Percentiles rank a stretch among this genome's conserved stretches.
Evolutionary conservation across 2,329 filamentous ascomycete genomes (phyloP).

Genomic region (Ascochyta clinopodiicola): DNA sequence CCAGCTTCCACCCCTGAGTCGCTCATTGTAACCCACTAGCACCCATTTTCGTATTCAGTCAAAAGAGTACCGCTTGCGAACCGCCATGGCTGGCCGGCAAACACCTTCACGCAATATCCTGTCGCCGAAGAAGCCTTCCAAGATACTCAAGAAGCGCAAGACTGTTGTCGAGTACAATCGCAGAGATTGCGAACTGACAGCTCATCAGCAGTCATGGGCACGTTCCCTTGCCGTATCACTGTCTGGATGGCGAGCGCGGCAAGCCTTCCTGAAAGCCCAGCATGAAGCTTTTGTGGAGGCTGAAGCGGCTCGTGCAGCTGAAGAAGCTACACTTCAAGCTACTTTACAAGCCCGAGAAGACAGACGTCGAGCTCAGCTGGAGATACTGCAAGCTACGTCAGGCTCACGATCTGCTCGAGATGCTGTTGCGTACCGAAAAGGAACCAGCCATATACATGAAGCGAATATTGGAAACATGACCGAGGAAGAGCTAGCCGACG

Average conservation of each 20-base stretch:
- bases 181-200: not conserved
- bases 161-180: not conserved
- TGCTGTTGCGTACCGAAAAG: not conserved
- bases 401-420: not conserved
- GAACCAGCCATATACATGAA: not conserved
- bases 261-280: not conserved
- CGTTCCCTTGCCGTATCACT: not conserved
- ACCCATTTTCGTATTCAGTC: too few relatives aligned
- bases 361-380: not conserved
- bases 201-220: slow-evolving; percentile 1
- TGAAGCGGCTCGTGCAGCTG: not conserved
- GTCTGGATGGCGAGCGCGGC: not conserved
- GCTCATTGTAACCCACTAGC: too few relatives aligned
- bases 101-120: not conserved
- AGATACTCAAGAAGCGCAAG: not conserved
- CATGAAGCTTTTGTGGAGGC: not conserved
- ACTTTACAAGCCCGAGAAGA: not conserved
- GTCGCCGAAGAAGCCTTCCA: not conserved
- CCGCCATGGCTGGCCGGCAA: not conserved
- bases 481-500: not conserved
- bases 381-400: not conserved
- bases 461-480: not conserved
- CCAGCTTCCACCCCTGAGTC: too few relatives aligned
- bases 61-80: too few relatives aligned
- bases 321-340: not conserved